Conservation (phyloP, 2,329 filamentous ascomycete genomes). For the Scedosporium boydii region DNA sequence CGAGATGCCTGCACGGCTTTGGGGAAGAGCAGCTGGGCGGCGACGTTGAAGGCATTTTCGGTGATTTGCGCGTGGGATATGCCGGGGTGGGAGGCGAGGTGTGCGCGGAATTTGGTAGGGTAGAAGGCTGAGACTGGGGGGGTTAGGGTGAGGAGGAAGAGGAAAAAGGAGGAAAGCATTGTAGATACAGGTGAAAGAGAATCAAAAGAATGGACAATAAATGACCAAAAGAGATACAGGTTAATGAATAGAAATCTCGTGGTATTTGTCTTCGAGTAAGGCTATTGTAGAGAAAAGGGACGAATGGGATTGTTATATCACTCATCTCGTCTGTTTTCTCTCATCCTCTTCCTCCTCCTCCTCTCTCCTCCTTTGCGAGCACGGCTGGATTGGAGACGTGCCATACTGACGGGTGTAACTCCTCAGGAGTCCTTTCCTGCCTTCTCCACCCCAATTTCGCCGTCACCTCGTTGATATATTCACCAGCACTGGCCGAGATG, state of each 20-base stretch:
- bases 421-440: not conserved
- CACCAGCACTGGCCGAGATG: not conserved
- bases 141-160: not conserved
- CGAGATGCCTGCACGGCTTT: not conserved
- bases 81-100: constrained; percentile 9
- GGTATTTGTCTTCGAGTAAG: no score
- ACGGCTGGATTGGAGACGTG: not conserved
- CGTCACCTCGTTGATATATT: not conserved
- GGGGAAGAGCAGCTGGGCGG: constrained; percentile 5
- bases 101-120: constrained; percentile 10
- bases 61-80: constrained; percentile 11
- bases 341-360: not conserved
- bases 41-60: constrained; percentile 6
- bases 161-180: not conserved
- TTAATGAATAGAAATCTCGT: no score
- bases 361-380: not conserved
- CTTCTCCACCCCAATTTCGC: not conserved
- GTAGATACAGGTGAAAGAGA: not conserved
- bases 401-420: constrained; percentile 6
- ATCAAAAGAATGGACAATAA: no score
- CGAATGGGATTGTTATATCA: not conserved
- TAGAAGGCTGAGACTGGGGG: constrained; percentile 8
- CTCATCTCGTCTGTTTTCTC: not conserved
- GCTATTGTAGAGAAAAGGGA: not conserved
- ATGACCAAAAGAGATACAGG: no score